Percentiles rank a stretch among this genome's conserved stretches.
These are phyloP conservation scores for Nigrospora sphaerica DNA, from an alignment of 2,329 filamentous ascomycete species.

Conservation along the genomic window DNA sequence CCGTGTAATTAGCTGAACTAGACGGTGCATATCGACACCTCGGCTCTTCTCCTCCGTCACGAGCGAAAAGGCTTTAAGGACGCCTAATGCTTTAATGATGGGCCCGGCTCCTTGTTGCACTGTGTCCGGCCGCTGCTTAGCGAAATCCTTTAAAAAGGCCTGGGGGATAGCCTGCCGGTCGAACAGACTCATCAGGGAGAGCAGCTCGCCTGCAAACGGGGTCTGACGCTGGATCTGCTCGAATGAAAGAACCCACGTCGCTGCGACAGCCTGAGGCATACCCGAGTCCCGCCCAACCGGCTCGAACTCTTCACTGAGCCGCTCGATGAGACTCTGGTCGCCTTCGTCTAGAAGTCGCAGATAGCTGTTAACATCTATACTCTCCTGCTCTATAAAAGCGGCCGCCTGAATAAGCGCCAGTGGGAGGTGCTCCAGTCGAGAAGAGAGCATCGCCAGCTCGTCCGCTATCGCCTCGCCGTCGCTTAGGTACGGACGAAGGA, in stretches of 20 bases:
- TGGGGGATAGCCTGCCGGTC: constrained; percentile 21
- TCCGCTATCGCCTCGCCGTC: not conserved
- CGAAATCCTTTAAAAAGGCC: constrained; percentile 12
- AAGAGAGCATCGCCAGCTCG: constrained; percentile 11
- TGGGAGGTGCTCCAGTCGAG: constrained; percentile 21
- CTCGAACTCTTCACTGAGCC: constrained; percentile 23
- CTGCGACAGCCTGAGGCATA: constrained; percentile 15
- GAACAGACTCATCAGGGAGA: constrained; percentile 25
- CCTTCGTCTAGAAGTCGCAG: constrained; percentile 17
- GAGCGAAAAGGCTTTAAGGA: constrained; percentile 23
- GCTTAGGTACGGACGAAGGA: constrained; percentile 13
- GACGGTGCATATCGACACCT: constrained; percentile 22
- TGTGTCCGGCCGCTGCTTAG: not conserved
- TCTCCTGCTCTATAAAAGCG: constrained; percentile 24
- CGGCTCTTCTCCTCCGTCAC: constrained; percentile 8
- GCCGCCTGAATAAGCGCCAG: constrained; percentile 27
- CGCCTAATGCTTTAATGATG: constrained; percentile 11
- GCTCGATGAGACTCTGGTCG: constrained; percentile 9
- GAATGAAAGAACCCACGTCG: constrained; percentile 27
- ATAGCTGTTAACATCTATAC: constrained; percentile 15
- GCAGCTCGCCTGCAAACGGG: constrained; percentile 16
- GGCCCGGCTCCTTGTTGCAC: not conserved
- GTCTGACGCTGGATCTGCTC: constrained; percentile 20
- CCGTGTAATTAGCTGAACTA: constrained; percentile 24
- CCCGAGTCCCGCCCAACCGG: constrained; percentile 18